Evolutionary conservation across 164 flowering plant genomes (phyloP).

Genomic region (grape (Vitis vinifera)): DNA sequence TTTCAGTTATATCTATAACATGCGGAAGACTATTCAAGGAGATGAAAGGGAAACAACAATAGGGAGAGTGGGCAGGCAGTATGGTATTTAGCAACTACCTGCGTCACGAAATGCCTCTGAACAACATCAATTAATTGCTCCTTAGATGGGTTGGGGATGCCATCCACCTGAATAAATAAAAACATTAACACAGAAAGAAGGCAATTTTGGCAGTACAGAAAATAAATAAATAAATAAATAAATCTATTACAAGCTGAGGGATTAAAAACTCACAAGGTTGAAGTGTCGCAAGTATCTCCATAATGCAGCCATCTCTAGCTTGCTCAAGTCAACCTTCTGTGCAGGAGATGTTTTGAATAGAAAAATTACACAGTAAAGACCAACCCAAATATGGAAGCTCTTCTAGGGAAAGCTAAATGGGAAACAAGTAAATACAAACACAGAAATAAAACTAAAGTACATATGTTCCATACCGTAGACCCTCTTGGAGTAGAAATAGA

Average conservation of each 20-base stretch:
- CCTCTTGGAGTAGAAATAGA: conserved; percentile 56
- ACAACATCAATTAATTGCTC: conserved; percentile 86
- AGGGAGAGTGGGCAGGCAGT: no score
- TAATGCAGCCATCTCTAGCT: conserved; percentile 79
- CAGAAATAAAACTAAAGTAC: conserved; percentile 1
- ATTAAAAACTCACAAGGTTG: conserved; percentile 71
- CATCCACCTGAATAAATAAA: conserved; percentile 51
- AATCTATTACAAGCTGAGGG: not conserved
- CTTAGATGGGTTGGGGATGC: conserved; percentile 79
- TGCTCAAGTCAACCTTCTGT: conserved; percentile 90
- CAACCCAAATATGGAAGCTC: not conserved
- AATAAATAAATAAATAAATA: not conserved
- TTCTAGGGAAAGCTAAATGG: not conserved
- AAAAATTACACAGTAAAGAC: not conserved
- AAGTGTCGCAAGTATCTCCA: conserved; percentile 95
- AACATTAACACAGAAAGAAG: not conserved
- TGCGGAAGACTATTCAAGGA: not conserved
- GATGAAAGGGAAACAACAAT: no score
- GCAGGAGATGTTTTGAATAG: not conserved
- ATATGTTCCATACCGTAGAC: conserved; percentile 39
- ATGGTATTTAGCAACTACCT: conserved; percentile 42
- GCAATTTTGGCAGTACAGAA: not conserved
- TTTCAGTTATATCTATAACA: not conserved
- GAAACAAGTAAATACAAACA: not conserved
- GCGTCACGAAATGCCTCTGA: conserved; percentile 91